phyloP scores from a whole-genome alignment of 2,329 filamentous ascomycete species.

The Paraphaeosphaeria minitans region DNA sequence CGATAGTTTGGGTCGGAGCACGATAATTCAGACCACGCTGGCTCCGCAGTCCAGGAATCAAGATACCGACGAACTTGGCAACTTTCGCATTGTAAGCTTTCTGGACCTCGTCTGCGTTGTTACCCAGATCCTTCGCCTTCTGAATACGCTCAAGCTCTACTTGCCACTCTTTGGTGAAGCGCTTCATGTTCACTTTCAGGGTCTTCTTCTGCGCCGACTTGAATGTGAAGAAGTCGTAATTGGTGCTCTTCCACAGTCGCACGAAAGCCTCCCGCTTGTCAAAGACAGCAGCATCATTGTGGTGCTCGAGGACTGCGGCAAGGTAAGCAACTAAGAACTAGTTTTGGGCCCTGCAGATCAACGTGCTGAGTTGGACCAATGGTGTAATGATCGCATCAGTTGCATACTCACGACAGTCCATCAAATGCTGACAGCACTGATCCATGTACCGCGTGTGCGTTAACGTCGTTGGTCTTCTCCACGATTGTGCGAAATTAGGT shows the following conservation, averaged over 20 bases:
- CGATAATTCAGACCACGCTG: background rate
- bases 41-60: conserved; percentile 11
- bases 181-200: conserved; percentile 22
- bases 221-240: conserved; percentile 19
- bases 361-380: conserved; percentile 22
- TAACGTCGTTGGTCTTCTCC: conserved; percentile 25
- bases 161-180: conserved; percentile 18
- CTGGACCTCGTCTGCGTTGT: background rate
- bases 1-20: background rate
- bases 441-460: conserved; percentile 23
- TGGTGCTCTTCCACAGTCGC: conserved; percentile 16
- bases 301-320: conserved; percentile 27
- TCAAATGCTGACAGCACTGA: conserved; percentile 20
- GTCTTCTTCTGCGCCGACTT: conserved; percentile 20
- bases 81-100: conserved; percentile 16
- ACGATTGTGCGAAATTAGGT: conserved; percentile 25
- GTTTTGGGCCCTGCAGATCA: conserved; percentile 25
- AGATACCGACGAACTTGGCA: conserved; percentile 22
- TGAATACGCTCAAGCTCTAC: conserved; percentile 8
- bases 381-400: conserved; percentile 28
- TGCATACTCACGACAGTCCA: conserved; percentile 14
- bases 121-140: conserved; percentile 3
- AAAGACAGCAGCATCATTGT: conserved; percentile 22
- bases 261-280: conserved; percentile 23
- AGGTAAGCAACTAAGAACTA: conserved; percentile 27